Conservation (phyloP, 306 rosid species). For the Fragaria ananassa region DNA sequence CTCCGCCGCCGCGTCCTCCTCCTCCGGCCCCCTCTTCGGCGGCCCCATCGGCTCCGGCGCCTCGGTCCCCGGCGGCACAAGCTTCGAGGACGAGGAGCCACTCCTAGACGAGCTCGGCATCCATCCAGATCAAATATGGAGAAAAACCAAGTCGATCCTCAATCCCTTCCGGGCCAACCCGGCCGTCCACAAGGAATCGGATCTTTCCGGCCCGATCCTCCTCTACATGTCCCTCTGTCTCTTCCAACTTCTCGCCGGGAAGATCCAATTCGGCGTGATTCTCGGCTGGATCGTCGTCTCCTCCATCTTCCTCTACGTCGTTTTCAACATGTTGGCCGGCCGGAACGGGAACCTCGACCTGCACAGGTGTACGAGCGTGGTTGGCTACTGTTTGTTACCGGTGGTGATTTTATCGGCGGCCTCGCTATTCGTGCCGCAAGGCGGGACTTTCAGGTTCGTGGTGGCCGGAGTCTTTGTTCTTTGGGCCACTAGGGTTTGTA, state of each 20-base stretch:
- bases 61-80: conserved; percentile 29
- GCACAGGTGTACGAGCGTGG: conserved; percentile 90
- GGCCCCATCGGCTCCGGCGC: conserved; percentile 48
- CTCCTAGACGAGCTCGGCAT: conserved; percentile 95
- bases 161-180: conserved; percentile 77
- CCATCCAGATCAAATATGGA: conserved; percentile 95
- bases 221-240: conserved; percentile 83
- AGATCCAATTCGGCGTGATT: conserved; percentile 93
- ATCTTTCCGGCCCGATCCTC: conserved; percentile 88
- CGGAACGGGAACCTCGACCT: conserved; percentile 79
- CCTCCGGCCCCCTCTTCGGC: conserved; percentile 51
- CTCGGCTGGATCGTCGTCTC: conserved; percentile 95
- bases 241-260: conserved; percentile 90
- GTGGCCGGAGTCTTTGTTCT: conserved; percentile 62
- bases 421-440: conserved; percentile 72
- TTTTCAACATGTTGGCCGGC: conserved; percentile 94
- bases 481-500: conserved; percentile 87
- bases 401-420: conserved; percentile 76
- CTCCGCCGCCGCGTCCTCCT: conserved; percentile 67
- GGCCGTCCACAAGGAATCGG: conserved; percentile 69
- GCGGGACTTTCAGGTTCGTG: conserved; percentile 47
- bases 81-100: conserved; percentile 90
- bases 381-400: conserved; percentile 85
- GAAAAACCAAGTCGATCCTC: conserved; percentile 75
- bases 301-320: conserved; percentile 80